Conservation (phyloP, 2,329 filamentous ascomycete genomes). For the Tolypocladium album region DNA sequence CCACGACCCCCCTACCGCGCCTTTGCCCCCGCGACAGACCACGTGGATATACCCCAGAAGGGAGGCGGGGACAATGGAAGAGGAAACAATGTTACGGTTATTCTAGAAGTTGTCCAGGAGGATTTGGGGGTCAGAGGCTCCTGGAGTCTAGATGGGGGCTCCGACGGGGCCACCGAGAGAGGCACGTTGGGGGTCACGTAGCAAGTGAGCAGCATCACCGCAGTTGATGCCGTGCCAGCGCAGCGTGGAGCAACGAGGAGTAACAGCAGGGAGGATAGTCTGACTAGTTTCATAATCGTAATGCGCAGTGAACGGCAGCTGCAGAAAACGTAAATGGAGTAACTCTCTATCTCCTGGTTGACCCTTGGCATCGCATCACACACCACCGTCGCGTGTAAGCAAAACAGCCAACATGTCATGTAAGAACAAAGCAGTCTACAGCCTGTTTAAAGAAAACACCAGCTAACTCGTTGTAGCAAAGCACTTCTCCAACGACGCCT, state of each 20-base stretch:
- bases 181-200: not conserved
- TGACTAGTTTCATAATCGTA: not conserved
- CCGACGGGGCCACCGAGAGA: no score
- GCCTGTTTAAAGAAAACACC: no score
- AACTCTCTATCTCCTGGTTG: not conserved
- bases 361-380: not conserved
- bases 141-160: not conserved
- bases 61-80: not conserved
- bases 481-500: constrained; percentile 11
- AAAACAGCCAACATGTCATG: not conserved
- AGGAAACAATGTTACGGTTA: no score
- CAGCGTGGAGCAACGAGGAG: not conserved
- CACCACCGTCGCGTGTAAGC: not conserved
- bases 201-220: not conserved
- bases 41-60: not conserved
- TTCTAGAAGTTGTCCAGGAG: not conserved
- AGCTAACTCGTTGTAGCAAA: constrained; percentile 5
- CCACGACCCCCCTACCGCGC: not conserved
- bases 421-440: not conserved
- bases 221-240: not conserved
- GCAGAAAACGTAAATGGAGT: constrained; percentile 10
- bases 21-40: not conserved
- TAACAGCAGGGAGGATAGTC: not conserved
- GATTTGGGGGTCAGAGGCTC: not conserved
- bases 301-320: not conserved